Evolutionary conservation across 2,329 filamentous ascomycete species (phyloP).

Genomic region (Alternaria viburni): DNA sequence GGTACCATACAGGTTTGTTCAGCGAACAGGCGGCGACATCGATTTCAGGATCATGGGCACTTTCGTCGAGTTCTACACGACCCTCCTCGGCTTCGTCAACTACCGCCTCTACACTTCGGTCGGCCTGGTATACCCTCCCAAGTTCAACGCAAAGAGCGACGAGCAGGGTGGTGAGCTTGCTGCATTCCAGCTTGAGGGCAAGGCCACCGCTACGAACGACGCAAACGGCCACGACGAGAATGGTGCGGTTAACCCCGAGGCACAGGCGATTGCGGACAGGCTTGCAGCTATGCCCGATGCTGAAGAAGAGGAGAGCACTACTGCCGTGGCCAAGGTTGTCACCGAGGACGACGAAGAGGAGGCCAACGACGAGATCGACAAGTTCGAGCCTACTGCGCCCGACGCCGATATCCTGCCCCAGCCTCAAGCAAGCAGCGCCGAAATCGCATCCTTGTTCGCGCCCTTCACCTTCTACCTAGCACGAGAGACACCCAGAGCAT

Average conservation of each 20-base stretch:
- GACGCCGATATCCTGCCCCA: conserved; percentile 88
- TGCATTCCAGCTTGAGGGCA: conserved; percentile 88
- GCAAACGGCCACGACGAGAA: conserved; percentile 34
- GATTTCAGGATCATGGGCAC: conserved; percentile 99
- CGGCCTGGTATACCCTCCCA: conserved; percentile 93
- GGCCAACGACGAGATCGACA: conserved; percentile 71
- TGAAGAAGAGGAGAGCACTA: conserved; percentile 50
- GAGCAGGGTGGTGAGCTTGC: conserved; percentile 88
- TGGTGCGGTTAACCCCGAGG: conserved; percentile 48
- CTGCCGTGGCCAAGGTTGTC: conserved; percentile 13
- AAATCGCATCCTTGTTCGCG: conserved; percentile 79
- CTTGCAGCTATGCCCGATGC: conserved; percentile 44
- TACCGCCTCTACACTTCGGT: conserved; percentile 91
- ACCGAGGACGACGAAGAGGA: conserved; percentile 40
- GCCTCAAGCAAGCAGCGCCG: conserved; percentile 69
- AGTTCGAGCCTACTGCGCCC: conserved; percentile 83
- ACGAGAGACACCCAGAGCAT: conserved; percentile 87
- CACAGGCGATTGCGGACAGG: conserved; percentile 58
- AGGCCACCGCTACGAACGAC: conserved; percentile 55
- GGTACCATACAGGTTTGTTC: conserved; percentile 97
- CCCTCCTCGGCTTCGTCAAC: conserved; percentile 93
- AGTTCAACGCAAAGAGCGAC: conserved; percentile 86
- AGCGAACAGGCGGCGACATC: conserved; percentile 89
- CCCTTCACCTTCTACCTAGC: conserved; percentile 92
- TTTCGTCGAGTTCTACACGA: conserved; percentile 99